Evolutionary conservation across 2,329 filamentous ascomycete species (phyloP), one percentile per base, ranked within the genome.

Genomic region (Aurifilum marmelostoma): DNA sequence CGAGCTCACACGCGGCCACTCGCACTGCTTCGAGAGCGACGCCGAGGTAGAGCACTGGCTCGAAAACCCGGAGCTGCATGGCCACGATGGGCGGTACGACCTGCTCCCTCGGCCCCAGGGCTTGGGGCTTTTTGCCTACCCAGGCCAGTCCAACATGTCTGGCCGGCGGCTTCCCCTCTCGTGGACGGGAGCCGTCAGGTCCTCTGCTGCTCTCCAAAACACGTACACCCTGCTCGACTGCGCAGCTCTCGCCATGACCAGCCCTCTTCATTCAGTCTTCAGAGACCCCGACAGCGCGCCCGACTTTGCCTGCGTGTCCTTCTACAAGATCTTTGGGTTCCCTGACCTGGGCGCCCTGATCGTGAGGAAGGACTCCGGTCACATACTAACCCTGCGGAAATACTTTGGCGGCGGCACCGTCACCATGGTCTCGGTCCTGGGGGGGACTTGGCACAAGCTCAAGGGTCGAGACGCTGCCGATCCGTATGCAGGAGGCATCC

Each of bases 341-440:
- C 86, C 88, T n/a, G 87, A 90, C 73, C 80, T 90, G 16, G 88
- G 88, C 5, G 88, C 84, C 0, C 76, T 91, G 12, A 80, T 91
- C 39, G 85, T 90, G 12, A 83, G 87, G 24, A 83, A 82, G 72
- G 79, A 82, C 14, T 87, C 89, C 0, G 84, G 84, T 0, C 82
- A 88, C 70, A 82, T 88, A 65, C 82, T 86, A 58, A 83, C 81
- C 65, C 80, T 82, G 67, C 81, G 87, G 54, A 84, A 82, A 70
- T 92, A 90, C 75, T 92, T 92, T 74, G 90, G 89, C 27, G 90
- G 90, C 37, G 90, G 89, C 12, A 92, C 90, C 1, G 86, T 89
- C 50, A 84, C 86, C 64, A 87, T 89, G 83, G 84, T 89, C 34
- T 83, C 85, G 7, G 80, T 83, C 27, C 76, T 85, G 56, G 82